Conservation (phyloP, 129 eudicot species). For the Arctium lappa region DNA sequence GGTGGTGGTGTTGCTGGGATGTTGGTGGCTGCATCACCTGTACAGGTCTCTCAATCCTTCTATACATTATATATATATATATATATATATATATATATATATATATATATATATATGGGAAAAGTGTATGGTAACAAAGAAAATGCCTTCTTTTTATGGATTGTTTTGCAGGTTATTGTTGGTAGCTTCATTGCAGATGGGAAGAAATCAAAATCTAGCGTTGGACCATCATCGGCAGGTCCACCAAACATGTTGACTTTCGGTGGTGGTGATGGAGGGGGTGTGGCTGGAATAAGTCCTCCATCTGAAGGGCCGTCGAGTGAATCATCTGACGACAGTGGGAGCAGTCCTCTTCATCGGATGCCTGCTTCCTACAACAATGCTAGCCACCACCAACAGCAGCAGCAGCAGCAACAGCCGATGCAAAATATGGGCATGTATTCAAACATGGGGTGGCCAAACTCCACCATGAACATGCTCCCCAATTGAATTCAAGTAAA, state of each 20-base stretch:
- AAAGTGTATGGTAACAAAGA: not conserved
- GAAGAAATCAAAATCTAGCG: slow-evolving; percentile 57
- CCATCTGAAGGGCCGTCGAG: slow-evolving; percentile 73
- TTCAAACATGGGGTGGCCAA: slow-evolving; percentile 65
- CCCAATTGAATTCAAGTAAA: slow-evolving; percentile 32
- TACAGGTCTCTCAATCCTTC: slow-evolving; percentile 48
- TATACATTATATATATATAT: no score
- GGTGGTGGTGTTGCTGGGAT: slow-evolving; percentile 94
- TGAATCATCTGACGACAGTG: slow-evolving; percentile 71
- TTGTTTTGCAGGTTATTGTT: slow-evolving; percentile 56
- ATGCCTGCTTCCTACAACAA: slow-evolving; percentile 42
- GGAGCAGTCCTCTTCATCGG: slow-evolving; percentile 46
- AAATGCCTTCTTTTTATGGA: not conserved
- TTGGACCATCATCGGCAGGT: slow-evolving; percentile 28
- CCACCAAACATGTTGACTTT: slow-evolving; percentile 65
- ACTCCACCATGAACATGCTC: slow-evolving; percentile 54
- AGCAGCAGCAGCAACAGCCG: slow-evolving; percentile 23
- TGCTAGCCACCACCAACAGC: slow-evolving; percentile 39
- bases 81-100: no score
- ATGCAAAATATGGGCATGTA: slow-evolving; percentile 59
- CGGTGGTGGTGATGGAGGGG: slow-evolving; percentile 25
- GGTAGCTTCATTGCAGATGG: slow-evolving; percentile 90
- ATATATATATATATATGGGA: not conserved
- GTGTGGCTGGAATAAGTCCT: slow-evolving; percentile 48
- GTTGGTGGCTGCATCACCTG: slow-evolving; percentile 78